Conservation (phyloP, 108 stramenopile genomes). For the Fistulifera pelliculosa region DNA sequence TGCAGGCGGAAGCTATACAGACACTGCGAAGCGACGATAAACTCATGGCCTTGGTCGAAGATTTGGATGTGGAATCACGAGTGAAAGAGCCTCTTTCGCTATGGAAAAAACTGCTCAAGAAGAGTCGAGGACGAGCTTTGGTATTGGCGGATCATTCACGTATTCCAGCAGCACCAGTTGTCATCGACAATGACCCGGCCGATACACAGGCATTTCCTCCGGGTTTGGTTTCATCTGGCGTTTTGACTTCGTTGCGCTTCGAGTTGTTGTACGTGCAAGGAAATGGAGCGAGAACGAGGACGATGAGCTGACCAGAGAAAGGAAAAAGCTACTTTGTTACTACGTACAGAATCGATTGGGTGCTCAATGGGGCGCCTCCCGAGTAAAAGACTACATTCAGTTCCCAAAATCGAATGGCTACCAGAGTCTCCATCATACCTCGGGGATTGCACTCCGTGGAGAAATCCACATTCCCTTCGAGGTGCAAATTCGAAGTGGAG, state of each 20-base stretch:
- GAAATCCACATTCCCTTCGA: slow-evolving; percentile 65
- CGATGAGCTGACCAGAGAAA: slow-evolving; percentile 28
- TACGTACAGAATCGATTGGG: slow-evolving; percentile 47
- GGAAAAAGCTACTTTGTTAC: slow-evolving; percentile 66
- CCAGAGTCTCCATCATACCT: slow-evolving; percentile 85
- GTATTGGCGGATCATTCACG: neutral
- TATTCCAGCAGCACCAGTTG: too few relatives aligned
- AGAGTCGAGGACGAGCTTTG: neutral
- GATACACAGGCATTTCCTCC: slow-evolving; percentile 11
- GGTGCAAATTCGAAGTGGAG: slow-evolving; percentile 76
- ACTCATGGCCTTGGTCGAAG: slow-evolving; percentile 36
- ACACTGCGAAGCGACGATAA: slow-evolving; percentile 37
- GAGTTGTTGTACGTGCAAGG: slow-evolving; percentile 49
- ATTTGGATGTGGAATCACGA: slow-evolving; percentile 43
- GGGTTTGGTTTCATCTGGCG: slow-evolving; percentile 6
- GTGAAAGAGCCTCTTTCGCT: slow-evolving; percentile 73
- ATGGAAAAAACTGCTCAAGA: slow-evolving; percentile 47
- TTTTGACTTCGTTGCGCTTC: slow-evolving; percentile 67
- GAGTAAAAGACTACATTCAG: slow-evolving; percentile 81
- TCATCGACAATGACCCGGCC: neutral
- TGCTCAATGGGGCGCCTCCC: slow-evolving; percentile 33
- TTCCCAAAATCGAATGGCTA: slow-evolving; percentile 88
- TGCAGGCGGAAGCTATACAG: slow-evolving; percentile 34
- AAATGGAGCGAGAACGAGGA: slow-evolving; percentile 24
- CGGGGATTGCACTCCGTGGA: slow-evolving; percentile 30